A percentile compares a stretch with the other conserved stretches of the same genome.
These are phyloP conservation scores for Ziziphus jujuba DNA, from an alignment of 306 rosid species.

Conservation along the genomic window DNA sequence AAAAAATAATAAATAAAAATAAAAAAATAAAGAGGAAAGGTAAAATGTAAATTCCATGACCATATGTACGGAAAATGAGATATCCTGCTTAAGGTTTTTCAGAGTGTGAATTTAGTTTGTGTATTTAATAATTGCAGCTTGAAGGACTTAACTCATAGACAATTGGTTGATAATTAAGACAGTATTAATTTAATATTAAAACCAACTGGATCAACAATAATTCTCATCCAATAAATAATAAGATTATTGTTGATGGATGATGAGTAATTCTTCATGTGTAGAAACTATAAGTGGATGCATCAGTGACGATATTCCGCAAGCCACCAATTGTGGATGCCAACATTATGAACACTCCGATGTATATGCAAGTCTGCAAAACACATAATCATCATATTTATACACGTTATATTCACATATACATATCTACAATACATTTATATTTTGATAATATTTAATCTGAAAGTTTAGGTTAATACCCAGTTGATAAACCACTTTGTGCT, in stretches of 20 bases:
- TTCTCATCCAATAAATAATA: background rate
- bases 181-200: background rate
- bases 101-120: too few species aligned
- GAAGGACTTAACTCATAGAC: too few species aligned
- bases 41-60: too few species aligned
- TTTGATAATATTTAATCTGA: too few species aligned
- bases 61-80: too few species aligned
- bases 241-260: background rate
- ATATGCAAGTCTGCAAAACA: conserved; percentile 58
- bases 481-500: conserved; percentile 81
- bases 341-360: conserved; percentile 78
- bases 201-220: background rate
- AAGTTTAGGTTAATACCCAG: conserved; percentile 56
- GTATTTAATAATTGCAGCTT: too few species aligned
- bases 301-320: conserved; percentile 68
- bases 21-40: too few species aligned
- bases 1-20: too few species aligned
- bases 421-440: background rate
- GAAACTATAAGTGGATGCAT: conserved; percentile 84
- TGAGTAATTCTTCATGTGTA: conserved; percentile 44
- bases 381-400: conserved; percentile 7
- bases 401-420: background rate
- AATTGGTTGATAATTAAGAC: too few species aligned
- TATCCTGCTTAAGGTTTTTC: too few species aligned
- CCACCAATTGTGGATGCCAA: conserved; percentile 92